These are phyloP conservation scores for Eucalyptus sp. DNA, from an alignment of 345 rosid species.

Conservation along the genomic window DNA sequence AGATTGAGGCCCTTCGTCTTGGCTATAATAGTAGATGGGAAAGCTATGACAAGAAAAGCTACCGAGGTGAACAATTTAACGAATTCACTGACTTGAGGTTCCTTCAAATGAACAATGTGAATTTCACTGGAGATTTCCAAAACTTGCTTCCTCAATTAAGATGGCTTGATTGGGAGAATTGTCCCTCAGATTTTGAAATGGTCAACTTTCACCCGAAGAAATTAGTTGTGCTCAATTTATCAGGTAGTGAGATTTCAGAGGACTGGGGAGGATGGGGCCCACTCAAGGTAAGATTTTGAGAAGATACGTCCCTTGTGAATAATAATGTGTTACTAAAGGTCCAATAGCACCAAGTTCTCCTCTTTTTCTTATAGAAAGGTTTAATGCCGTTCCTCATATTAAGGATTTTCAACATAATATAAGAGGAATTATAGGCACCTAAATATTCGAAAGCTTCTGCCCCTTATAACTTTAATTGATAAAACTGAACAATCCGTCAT, in stretches of 20 bases:
- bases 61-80: not conserved
- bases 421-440: not conserved
- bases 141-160: not conserved
- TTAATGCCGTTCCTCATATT: accelerated
- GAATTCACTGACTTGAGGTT: not conserved
- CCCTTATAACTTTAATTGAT: not conserved
- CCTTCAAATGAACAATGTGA: accelerated
- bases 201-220: not conserved
- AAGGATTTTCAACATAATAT: not conserved
- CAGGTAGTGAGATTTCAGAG: accelerated
- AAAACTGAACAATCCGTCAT: not conserved
- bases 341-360: not conserved
- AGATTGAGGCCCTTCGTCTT: not conserved
- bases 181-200: accelerated
- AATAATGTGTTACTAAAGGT: not conserved
- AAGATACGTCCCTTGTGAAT: no score
- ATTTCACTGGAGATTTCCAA: not conserved
- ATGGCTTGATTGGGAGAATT: accelerated
- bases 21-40: accelerated
- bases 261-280: not conserved
- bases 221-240: not conserved
- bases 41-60: accelerated
- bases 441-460: accelerated
- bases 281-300: not conserved
- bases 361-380: not conserved